phyloP scores from a whole-genome alignment of 2,329 filamentous ascomycete genomes.

The Microthyrium microscopicum region DNA sequence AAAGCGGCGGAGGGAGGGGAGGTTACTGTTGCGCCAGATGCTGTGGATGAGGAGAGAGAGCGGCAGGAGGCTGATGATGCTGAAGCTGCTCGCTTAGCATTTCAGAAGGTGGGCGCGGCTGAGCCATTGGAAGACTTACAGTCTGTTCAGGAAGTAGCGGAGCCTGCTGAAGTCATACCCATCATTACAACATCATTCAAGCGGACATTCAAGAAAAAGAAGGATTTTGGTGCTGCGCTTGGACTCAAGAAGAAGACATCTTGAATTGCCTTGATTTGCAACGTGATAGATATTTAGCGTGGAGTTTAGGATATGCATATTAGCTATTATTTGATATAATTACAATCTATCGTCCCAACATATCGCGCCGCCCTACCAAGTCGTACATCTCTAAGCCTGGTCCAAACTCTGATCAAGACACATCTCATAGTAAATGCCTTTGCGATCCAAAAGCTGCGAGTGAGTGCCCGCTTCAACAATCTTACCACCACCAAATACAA shows the following conservation, averaged over 20 bases:
- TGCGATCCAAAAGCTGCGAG: slow-evolving; percentile 8
- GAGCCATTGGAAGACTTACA: slow-evolving; percentile 17
- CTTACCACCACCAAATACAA: slow-evolving; percentile 13
- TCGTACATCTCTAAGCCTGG: too few relatives aligned
- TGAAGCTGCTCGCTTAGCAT: slow-evolving; percentile 64
- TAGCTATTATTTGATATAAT: too few relatives aligned
- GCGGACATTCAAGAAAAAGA: slow-evolving; percentile 71
- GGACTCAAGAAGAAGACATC: slow-evolving; percentile 69
- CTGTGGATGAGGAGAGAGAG: slow-evolving; percentile 39
- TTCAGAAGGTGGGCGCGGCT: slow-evolving; percentile 40
- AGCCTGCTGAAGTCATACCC: slow-evolving; percentile 21
- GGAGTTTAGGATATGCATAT: too few relatives aligned
- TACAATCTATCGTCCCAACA: too few relatives aligned
- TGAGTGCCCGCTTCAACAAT: slow-evolving; percentile 14
- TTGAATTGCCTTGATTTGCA: too few relatives aligned
- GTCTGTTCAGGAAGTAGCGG: slow-evolving; percentile 13
- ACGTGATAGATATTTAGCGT: too few relatives aligned
- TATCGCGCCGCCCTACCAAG: too few relatives aligned
- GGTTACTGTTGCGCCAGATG: slow-evolving; percentile 39
- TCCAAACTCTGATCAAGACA: slow-evolving; percentile 6
- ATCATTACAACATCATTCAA: slow-evolving; percentile 44
- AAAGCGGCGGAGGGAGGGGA: slow-evolving; percentile 51
- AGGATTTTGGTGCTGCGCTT: slow-evolving; percentile 54
- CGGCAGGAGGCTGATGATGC: slow-evolving; percentile 66
- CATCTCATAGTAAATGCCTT: slow-evolving; percentile 8